phyloP scores from a whole-genome alignment of 2,329 filamentous ascomycete species.

The Botryosphaeria dothidea region DNA sequence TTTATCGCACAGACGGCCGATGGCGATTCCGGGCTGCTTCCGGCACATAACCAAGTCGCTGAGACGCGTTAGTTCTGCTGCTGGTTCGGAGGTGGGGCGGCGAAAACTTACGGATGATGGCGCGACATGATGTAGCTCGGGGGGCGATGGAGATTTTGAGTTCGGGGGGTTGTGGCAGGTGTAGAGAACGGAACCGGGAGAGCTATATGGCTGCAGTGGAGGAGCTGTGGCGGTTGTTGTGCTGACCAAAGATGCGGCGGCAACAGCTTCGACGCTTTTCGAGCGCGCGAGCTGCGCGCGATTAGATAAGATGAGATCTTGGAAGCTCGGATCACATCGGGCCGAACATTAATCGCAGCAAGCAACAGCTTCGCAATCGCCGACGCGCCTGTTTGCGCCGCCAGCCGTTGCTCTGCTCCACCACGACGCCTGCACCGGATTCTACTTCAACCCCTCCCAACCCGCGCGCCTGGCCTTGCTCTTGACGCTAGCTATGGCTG shows the following conservation, averaged over 20 bases:
- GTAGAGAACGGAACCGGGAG: background rate
- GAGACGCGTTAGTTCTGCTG: constrained; percentile 26
- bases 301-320: constrained; percentile 13
- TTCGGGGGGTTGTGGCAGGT: background rate
- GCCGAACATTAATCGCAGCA: background rate
- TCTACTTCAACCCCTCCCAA: background rate
- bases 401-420: constrained; percentile 3
- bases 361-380: constrained; percentile 13
- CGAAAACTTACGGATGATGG: constrained; percentile 76
- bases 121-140: constrained; percentile 72
- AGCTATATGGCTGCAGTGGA: background rate
- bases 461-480: background rate
- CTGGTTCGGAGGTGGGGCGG: constrained; percentile 15
- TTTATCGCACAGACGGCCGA: constrained; percentile 98
- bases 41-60: constrained; percentile 99
- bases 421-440: background rate
- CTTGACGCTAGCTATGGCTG: constrained; percentile 14
- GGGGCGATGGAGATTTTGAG: background rate
- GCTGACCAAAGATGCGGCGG: background rate
- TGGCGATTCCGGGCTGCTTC: constrained; percentile 95
- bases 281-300: background rate
- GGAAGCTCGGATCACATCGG: constrained; percentile 7
- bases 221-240: constrained; percentile 2
- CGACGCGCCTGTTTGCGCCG: constrained; percentile 10
- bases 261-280: constrained; percentile 4